Base-by-base conservation (phyloP, 345 rosid genomes). In the Eucalyptus tenuipes region DNA sequence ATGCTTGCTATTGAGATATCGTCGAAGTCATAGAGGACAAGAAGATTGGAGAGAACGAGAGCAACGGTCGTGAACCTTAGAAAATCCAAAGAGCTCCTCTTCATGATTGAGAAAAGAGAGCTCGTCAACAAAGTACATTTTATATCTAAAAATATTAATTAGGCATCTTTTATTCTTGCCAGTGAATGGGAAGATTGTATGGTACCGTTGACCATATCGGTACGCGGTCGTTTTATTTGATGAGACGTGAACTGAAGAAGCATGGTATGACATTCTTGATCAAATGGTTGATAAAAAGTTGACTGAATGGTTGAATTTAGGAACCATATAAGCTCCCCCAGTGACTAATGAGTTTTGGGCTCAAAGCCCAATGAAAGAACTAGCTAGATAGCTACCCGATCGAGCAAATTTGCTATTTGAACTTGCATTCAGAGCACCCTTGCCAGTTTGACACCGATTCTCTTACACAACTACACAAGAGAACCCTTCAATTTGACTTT, bases 191-290 rank as follows among this genome's bases (percentile, higher is more conserved):
- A 42, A 42, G 44, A 42, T 42, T 42, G 44, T 42, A 42, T 42
- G 44, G 44, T 42, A 42, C 81, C 25, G 10, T 37, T 37, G 45
- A 37, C 81, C 44, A 71, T 33, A 71, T 71, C 4, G 13, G 3
- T 18, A 2, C 45, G 1, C 0, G 1, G 0, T 18, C 7, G 0
- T 71, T 71, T 37, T 37, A 4, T 33, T 71, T 8, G 13, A 71
- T 71, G 14, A 71, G 44, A 71, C 13, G 13, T 37, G 13, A 33
- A 5, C 6, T 5, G 4, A 71, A 33, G 25, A 37, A 37, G 25
- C 44, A 18, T 71, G 45, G 7, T 18, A 37, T 18, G 81, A 18
- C 44, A 8, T 37, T 71, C 45, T 18, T 37, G 44, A 37, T 71
- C 81, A 16, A 17, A 33, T 68, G 24, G 24, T 1, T 68, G 80